Evolutionary conservation across 192 early-diverging fungal genomes (phyloP), one percentile per base, ranked within the genome.

Genomic region (Backusella westeae): DNA sequence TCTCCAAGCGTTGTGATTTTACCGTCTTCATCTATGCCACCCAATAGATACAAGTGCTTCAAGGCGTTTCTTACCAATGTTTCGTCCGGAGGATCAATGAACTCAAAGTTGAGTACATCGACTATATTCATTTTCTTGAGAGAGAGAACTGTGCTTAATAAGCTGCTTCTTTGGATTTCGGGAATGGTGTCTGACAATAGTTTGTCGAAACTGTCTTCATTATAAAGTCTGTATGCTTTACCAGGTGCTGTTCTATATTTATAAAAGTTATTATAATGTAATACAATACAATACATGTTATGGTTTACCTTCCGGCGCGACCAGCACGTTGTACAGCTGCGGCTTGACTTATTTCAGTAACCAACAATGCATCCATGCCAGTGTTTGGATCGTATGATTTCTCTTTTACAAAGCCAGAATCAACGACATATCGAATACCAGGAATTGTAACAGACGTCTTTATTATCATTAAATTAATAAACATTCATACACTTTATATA

Each of bases 151-250:
- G 94, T 96, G 36, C 94, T 92, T 23, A 96, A 84, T 56, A 99
- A 82, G 78, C 96, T 97, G 68, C 94, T 95, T n/a, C 97, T 86
- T 86, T 97, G 95, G 69, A 99, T 98, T 83, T 98, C 98, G 2
- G 98, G 98, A 38, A 98, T 91, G 34, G 92, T 96, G 77, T 94
- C 94, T 6, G 86, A 81, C 56, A 91, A 91, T 92, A 98, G 91
- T 71, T 94, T 92, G 44, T 95, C 90, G 75, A 89, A 98, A 1
- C 93, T 94, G 14, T 92, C 85, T 71, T 94, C 92, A 10, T 91
- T 96, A 80, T 95, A 99, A 26, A 99, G 80, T 15, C 98, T 89
- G 80, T 93, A 98, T 70, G 94, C 95, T 68, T 91, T 92, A 23
- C 97, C 98, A 1, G 96, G 90, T 0, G 92, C 92, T 0, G 97